Evolutionary conservation across 2,329 filamentous ascomycete species (phyloP).

Genomic region (Domatiomyces globalis): DNA sequence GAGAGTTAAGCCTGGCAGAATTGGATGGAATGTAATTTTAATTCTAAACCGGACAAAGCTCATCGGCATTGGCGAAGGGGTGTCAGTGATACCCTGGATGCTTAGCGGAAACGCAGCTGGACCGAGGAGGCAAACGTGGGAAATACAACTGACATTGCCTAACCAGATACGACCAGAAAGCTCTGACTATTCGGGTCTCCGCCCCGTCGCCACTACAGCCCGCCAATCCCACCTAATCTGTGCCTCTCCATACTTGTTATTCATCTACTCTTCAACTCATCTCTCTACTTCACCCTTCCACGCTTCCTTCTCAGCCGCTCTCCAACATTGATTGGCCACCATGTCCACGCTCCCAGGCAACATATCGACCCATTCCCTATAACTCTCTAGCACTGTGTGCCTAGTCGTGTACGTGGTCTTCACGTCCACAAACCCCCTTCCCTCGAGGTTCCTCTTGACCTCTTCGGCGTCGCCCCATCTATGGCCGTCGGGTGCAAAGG

Average conservation of each 20-base stretch:
- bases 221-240: not conserved
- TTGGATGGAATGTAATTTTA: constrained; percentile 5
- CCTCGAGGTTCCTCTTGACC: no score
- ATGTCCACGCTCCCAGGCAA: no score
- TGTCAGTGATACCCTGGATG: not conserved
- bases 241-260: not conserved
- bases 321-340: no score
- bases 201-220: not conserved
- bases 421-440: no score
- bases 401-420: no score
- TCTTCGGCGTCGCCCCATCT: no score
- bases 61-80: not conserved
- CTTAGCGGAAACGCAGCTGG: not conserved
- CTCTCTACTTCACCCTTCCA: not conserved
- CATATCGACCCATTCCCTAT: no score
- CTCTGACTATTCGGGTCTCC: no score
- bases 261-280: not conserved
- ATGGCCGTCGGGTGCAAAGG: no score
- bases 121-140: not conserved
- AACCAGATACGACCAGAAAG: not conserved
- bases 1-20: constrained; percentile 40
- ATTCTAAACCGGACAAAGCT: not conserved
- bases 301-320: no score
- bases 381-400: no score
- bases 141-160: not conserved